A percentile compares a stretch with the other conserved stretches of the same genome.
These are phyloP conservation scores for Raphanus raphanistrum DNA, from an alignment of 345 rosid genomes.

Conservation along the genomic window DNA sequence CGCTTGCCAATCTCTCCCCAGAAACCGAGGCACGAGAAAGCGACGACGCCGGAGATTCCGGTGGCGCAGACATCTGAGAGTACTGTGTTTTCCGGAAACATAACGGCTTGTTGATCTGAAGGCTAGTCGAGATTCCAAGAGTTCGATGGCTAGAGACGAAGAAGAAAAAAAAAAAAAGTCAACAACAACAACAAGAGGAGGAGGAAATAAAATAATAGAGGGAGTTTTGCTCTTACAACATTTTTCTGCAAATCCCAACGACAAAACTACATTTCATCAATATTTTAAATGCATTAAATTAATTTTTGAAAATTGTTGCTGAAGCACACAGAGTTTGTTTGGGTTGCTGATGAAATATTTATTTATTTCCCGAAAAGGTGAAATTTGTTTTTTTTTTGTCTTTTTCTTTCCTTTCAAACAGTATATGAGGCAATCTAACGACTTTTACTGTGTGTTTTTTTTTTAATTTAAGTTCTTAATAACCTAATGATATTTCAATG, in stretches of 20 bases:
- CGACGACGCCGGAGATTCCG: conserved; percentile 43
- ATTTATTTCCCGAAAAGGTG: neutral
- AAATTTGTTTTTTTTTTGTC: neutral
- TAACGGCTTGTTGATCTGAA: conserved; percentile 10
- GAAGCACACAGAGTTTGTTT: no score
- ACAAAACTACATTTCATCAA: neutral
- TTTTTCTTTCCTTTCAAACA: neutral
- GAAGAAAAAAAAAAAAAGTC: neutral
- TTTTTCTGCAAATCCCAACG: neutral
- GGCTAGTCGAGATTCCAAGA: no score
- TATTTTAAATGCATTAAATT: no score
- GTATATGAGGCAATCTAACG: neutral
- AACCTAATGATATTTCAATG: no score
- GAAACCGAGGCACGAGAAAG: conserved; percentile 50
- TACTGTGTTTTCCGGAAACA: conserved; percentile 49
- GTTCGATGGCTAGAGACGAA: neutral
- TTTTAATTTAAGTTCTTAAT: no score
- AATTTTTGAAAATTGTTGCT: no score
- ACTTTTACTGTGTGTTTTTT: neutral
- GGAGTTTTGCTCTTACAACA: no score
- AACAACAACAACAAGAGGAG: neutral
- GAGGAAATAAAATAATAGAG: neutral
- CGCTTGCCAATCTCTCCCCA: conserved; percentile 74
- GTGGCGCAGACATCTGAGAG: conserved; percentile 59
- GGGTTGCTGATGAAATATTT: no score